Percentiles rank a stretch among this genome's conserved stretches.
Evolutionary conservation across 371 early-diverging fungal genomes (phyloP).

Genomic region (Mucor racemosus): DNA sequence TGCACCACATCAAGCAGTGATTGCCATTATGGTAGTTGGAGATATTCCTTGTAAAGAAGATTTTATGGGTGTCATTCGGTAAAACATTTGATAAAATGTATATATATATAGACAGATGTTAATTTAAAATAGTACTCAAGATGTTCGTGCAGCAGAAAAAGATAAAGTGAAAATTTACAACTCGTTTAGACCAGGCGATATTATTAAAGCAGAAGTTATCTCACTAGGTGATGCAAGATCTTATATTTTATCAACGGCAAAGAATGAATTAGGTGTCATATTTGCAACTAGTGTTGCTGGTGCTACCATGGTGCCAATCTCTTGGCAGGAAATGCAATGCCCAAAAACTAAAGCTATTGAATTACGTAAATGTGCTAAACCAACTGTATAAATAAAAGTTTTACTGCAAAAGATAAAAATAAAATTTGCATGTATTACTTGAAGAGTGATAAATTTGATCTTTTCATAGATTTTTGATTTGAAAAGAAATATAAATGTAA

Average conservation of each 20-base stretch:
- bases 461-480: too few species aligned
- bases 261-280: slow-evolving; percentile 94
- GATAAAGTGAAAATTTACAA: slow-evolving; percentile 92
- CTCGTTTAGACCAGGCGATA: slow-evolving; percentile 95
- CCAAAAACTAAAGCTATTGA: slow-evolving; percentile 88
- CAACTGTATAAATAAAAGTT: slow-evolving; percentile 35
- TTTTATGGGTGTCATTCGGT: slow-evolving; percentile 91
- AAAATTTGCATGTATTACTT: too few species aligned
- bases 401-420: background rate
- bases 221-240: slow-evolving; percentile 93
- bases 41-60: slow-evolving; percentile 85
- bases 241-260: slow-evolving; percentile 90
- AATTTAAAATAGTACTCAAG: slow-evolving; percentile 67
- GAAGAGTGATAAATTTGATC: too few species aligned
- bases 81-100: background rate
- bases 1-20: slow-evolving; percentile 81
- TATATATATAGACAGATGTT: too few species aligned
- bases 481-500: too few species aligned
- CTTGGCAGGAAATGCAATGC: slow-evolving; percentile 98
- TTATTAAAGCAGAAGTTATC: slow-evolving; percentile 85
- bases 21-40: slow-evolving; percentile 91
- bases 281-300: slow-evolving; percentile 90
- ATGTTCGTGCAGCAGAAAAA: slow-evolving; percentile 92
- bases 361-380: slow-evolving; percentile 94
- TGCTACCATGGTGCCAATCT: slow-evolving; percentile 92